Evolutionary conservation across 2,329 filamentous ascomycete genomes (phyloP).

Genomic region (Alternaria dauci): DNA sequence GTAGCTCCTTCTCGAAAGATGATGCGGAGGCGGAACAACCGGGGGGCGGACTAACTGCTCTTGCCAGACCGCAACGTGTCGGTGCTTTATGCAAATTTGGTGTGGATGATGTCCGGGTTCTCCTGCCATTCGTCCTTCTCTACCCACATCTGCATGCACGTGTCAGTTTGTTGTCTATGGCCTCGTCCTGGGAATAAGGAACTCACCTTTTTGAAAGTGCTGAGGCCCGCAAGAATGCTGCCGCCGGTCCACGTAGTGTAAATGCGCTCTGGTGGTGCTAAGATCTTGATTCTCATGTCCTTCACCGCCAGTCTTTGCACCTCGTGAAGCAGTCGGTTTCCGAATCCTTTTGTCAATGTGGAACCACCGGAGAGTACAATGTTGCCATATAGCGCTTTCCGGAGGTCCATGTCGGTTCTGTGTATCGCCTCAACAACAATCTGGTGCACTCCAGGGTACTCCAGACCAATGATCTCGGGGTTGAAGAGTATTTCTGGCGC

Average conservation of each 20-base stretch:
- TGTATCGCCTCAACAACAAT: conserved; percentile 97
- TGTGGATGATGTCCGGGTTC: conserved; percentile 98
- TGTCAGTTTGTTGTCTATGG: conserved; percentile 38
- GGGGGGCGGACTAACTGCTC: conserved; percentile 35
- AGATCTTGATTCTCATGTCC: conserved; percentile 99
- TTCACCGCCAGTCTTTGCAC: conserved; percentile 94
- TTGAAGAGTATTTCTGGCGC: conserved; percentile 98
- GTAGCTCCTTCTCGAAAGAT: conserved; percentile 34
- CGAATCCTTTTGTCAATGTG: conserved; percentile 96
- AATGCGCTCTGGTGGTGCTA: conserved; percentile 95
- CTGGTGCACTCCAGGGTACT: conserved; percentile 97
- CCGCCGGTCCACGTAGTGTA: conserved; percentile 99
- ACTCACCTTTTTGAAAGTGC: conserved; percentile 95
- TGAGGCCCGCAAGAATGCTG: conserved; percentile 93
- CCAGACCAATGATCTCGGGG: conserved; percentile 93
- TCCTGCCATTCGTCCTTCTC: conserved; percentile 99
- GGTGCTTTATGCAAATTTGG: conserved; percentile 79
- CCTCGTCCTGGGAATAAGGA: conserved; percentile 17
- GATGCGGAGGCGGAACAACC: conserved; percentile 44
- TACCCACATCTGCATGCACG: conserved; percentile 86
- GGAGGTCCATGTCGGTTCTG: conserved; percentile 92
- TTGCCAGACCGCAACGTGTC: conserved; percentile 43
- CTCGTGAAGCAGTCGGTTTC: conserved; percentile 88
- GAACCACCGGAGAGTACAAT: conserved; percentile 97
- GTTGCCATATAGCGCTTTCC: conserved; percentile 93